Percentiles rank a stretch among this genome's conserved stretches.
These are phyloP conservation scores for Helotiales sp. DNA, from an alignment of 2,329 filamentous ascomycete species.

Conservation along the genomic window DNA sequence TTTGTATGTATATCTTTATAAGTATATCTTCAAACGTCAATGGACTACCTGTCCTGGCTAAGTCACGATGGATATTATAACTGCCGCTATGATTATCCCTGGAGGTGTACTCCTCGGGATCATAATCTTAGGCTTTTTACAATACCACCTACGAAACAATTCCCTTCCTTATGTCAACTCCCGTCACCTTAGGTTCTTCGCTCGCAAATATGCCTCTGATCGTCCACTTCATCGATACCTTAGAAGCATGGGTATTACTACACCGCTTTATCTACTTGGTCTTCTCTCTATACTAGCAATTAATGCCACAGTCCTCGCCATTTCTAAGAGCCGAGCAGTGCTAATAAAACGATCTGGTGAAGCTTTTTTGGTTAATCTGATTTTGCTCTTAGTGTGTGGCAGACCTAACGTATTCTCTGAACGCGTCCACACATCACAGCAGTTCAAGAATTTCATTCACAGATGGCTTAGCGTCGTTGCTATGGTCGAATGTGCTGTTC, in stretches of 20 bases:
- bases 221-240: conserved; percentile 16
- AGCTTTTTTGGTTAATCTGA: conserved; percentile 20
- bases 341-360: conserved; percentile 17
- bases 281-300: conserved; percentile 18
- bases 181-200: conserved; percentile 15
- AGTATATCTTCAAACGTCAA: conserved; percentile 17
- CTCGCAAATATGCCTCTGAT: conserved; percentile 17
- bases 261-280: conserved; percentile 16
- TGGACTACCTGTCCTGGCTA: conserved; percentile 11
- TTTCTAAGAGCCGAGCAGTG: conserved; percentile 14
- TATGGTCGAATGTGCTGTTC: conserved; percentile 14
- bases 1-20: conserved; percentile 17
- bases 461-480: conserved; percentile 15
- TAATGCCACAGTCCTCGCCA: conserved; percentile 15
- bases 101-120: conserved; percentile 15
- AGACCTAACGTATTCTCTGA: conserved; percentile 17
- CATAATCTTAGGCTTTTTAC: conserved; percentile 17
- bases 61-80: conserved; percentile 16
- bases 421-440: conserved; percentile 11
- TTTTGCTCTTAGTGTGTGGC: conserved; percentile 15
- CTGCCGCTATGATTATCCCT: conserved; percentile 15
- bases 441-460: conserved; percentile 18
- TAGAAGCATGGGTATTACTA: conserved; percentile 15
- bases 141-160: conserved; percentile 18
- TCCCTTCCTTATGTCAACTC: conserved; percentile 18